A percentile compares a stretch with the other conserved stretches of the same genome.
Conservation (phyloP, 257 asterid genomes). For the Leptodermis oblonga region DNA sequence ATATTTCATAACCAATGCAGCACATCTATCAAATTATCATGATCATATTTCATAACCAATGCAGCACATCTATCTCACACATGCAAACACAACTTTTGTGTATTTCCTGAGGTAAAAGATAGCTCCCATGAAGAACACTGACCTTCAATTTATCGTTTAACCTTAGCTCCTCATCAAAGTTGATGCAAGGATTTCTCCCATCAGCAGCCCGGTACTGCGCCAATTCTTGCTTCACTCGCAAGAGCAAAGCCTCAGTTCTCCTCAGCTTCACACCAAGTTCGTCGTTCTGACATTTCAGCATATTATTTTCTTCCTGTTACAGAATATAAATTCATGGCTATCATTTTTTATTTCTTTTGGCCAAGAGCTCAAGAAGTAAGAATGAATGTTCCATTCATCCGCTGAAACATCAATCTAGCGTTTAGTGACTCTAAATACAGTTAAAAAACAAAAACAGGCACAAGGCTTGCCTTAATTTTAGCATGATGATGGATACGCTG, state of each 20-base stretch:
- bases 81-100: not conserved
- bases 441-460: not conserved
- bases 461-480: conserved; percentile 63
- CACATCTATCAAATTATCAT: not conserved
- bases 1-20: not conserved
- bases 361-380: not conserved
- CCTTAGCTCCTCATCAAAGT: conserved; percentile 72
- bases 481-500: conserved; percentile 99
- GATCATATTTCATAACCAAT: not conserved
- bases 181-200: conserved; percentile 60
- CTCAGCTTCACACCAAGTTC: conserved; percentile 67
- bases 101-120: not conserved
- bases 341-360: not conserved
- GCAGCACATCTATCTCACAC: not conserved
- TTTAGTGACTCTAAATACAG: not conserved
- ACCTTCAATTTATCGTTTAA: conserved; percentile 72
- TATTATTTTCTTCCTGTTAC: conserved; percentile 84
- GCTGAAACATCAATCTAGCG: not conserved
- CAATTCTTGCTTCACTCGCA: conserved; percentile 78
- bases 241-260: conserved; percentile 59
- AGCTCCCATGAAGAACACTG: conserved; percentile 12
- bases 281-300: conserved; percentile 67
- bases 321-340: not conserved
- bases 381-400: not conserved
- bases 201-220: conserved; percentile 70